Conservation (phyloP, 2,329 filamentous ascomycete genomes). For the Alternaria longipes region DNA sequence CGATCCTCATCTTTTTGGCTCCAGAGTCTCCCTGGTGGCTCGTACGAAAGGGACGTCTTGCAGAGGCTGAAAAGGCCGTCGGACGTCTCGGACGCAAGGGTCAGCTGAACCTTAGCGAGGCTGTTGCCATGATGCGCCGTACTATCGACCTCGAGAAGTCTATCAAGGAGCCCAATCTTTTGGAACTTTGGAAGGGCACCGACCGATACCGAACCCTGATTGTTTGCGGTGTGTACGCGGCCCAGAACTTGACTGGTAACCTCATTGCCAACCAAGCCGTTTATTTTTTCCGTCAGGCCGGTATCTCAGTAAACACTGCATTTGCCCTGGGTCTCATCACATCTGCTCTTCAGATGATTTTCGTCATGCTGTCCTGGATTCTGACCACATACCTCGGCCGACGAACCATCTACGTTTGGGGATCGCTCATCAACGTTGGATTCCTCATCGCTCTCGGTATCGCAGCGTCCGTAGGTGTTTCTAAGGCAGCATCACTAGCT, state of each 20-base stretch:
- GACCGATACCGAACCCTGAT: slow-evolving; percentile 65
- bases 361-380: slow-evolving; percentile 73
- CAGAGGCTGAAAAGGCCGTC: slow-evolving; percentile 58
- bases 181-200: slow-evolving; percentile 65
- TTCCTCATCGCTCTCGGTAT: slow-evolving; percentile 69
- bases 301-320: slow-evolving; percentile 63
- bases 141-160: slow-evolving; percentile 64
- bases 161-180: slow-evolving; percentile 57
- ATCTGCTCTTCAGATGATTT: slow-evolving; percentile 68
- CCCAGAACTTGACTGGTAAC: slow-evolving; percentile 70
- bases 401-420: slow-evolving; percentile 71
- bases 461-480: slow-evolving; percentile 61
- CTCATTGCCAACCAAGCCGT: slow-evolving; percentile 70
- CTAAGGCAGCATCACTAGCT: slow-evolving; percentile 58
- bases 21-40: slow-evolving; percentile 65
- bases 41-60: slow-evolving; percentile 55
- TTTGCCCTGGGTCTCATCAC: slow-evolving; percentile 72
- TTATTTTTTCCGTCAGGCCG: slow-evolving; percentile 71
- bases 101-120: slow-evolving; percentile 55
- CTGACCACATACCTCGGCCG: slow-evolving; percentile 71
- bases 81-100: slow-evolving; percentile 59
- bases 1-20: slow-evolving; percentile 57
- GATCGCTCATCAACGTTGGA: slow-evolving; percentile 62
- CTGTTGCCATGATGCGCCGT: slow-evolving; percentile 68
- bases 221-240: slow-evolving; percentile 65